Conservation (phyloP, 2,329 filamentous ascomycete genomes). For the Aspergillus sp. region DNA sequence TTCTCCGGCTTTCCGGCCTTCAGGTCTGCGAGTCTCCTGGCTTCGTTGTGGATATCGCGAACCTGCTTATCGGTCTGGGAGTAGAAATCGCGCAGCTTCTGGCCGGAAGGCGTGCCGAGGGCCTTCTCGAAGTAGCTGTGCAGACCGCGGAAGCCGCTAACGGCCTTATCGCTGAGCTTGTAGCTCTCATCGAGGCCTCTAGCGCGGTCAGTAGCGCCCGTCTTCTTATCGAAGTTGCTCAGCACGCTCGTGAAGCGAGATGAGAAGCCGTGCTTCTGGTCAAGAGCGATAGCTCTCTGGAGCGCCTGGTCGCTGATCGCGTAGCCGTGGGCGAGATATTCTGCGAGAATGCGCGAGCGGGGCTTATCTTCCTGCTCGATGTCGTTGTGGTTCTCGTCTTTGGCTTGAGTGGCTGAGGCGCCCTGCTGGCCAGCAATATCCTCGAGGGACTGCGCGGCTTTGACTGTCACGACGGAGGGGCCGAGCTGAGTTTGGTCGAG, state of each 20-base stretch:
- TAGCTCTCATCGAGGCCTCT: slow-evolving; percentile 82
- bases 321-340: slow-evolving; percentile 96
- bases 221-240: slow-evolving; percentile 75
- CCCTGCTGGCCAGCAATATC: slow-evolving; percentile 62
- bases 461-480: slow-evolving; percentile 71
- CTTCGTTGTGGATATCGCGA: slow-evolving; percentile 89
- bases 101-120: slow-evolving; percentile 78
- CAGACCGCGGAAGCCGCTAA: slow-evolving; percentile 65
- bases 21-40: slow-evolving; percentile 79
- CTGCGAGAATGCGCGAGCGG: slow-evolving; percentile 85
- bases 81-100: slow-evolving; percentile 88
- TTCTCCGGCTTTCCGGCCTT: slow-evolving; percentile 60
- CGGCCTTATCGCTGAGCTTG: slow-evolving; percentile 73
- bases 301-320: slow-evolving; percentile 74
- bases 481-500: slow-evolving; percentile 96
- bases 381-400: slow-evolving; percentile 60
- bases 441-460: slow-evolving; percentile 66
- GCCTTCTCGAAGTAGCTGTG: slow-evolving; percentile 95
- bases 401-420: slow-evolving; percentile 53
- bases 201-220: slow-evolving; percentile 83
- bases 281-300: slow-evolving; percentile 79
- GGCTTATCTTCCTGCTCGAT: slow-evolving; percentile 97
- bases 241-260: slow-evolving; percentile 76
- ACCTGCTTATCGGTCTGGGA: slow-evolving; percentile 82
- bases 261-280: slow-evolving; percentile 85